A percentile compares a stretch with the other conserved stretches of the same genome.
These are phyloP conservation scores for Microdochium trichocladiopsis DNA, from an alignment of 2,329 filamentous ascomycete genomes.

Conservation along the genomic window DNA sequence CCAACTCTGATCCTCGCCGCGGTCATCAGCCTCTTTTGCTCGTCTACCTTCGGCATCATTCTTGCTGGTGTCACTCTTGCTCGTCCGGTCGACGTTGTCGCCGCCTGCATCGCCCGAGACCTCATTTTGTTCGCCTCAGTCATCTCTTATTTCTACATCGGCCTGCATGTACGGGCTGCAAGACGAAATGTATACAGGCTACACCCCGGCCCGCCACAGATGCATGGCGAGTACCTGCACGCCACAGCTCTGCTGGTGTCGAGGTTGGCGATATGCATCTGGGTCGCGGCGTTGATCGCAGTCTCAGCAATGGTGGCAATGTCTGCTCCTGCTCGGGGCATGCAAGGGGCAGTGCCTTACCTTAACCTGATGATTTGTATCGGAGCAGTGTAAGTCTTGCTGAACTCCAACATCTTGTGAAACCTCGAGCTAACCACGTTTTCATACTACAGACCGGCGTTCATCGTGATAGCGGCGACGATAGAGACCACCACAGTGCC, in stretches of 20 bases:
- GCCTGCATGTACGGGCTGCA: conserved; percentile 17
- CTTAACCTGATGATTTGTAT: conserved; percentile 21
- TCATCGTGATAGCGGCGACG: conserved; percentile 18
- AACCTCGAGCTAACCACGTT: conserved; percentile 1
- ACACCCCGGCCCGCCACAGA: conserved; percentile 13
- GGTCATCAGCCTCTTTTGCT: conserved; percentile 19
- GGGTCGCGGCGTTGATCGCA: conserved; percentile 20
- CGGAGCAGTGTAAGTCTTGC: conserved; percentile 19
- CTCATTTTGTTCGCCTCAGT: conserved; percentile 19
- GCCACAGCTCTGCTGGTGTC: conserved; percentile 19
- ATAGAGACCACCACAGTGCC: conserved; percentile 19
- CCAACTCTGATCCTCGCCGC: conserved; percentile 17
- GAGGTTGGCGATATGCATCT: conserved; percentile 18
- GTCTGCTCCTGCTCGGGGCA: conserved; percentile 5
- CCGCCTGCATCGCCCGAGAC: conserved; percentile 19
- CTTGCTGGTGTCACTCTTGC: conserved; percentile 18
- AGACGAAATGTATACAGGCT: neutral
- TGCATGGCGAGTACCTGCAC: conserved; percentile 19
- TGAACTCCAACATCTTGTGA: neutral
- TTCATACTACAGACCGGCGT: conserved; percentile 13
- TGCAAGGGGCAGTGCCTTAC: conserved; percentile 18
- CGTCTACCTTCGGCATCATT: conserved; percentile 16
- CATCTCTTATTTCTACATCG: conserved; percentile 17
- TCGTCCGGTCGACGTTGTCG: conserved; percentile 10
- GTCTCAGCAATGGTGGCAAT: conserved; percentile 18